Conservation (phyloP, 345 rosid genomes). For the Bruguiera gymnorhiza region DNA sequence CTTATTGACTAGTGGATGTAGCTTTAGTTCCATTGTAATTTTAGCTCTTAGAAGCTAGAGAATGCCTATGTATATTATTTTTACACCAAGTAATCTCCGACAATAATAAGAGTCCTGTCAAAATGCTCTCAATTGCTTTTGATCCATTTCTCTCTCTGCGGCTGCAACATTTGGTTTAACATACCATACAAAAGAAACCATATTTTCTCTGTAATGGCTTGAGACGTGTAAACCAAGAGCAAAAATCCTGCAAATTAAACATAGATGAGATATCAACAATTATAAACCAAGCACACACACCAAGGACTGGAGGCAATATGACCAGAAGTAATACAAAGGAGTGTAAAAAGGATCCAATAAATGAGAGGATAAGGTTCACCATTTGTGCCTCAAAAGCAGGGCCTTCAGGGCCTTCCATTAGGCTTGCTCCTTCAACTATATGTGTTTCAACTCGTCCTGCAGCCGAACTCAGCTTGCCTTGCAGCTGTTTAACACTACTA, state of each 20-base stretch:
- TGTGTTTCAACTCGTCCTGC: slow-evolving; percentile 64
- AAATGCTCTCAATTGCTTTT: not conserved
- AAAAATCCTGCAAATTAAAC: not conserved
- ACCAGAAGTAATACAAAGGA: not conserved
- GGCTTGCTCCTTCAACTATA: slow-evolving; percentile 78
- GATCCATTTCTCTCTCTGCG: no score
- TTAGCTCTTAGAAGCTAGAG: slow-evolving; percentile 3
- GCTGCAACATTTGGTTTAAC: no score
- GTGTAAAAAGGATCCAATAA: slow-evolving; percentile 10
- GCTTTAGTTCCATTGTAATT: slow-evolving; percentile 21
- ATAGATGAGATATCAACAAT: not conserved
- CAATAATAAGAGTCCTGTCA: not conserved
- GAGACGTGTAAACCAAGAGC: no score
- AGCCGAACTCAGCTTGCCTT: slow-evolving; percentile 69
- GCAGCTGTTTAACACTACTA: slow-evolving; percentile 79
- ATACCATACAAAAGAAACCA: no score
- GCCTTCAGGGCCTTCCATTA: slow-evolving; percentile 96
- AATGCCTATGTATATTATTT: slow-evolving; percentile 23
- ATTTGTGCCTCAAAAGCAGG: slow-evolving; percentile 74
- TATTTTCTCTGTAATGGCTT: no score
- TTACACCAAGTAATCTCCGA: not conserved
- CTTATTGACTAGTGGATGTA: not conserved
- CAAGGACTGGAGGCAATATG: not conserved
- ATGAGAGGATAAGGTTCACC: slow-evolving; percentile 58
- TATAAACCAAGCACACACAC: not conserved